These are phyloP conservation scores for Narthecium ossifragum DNA, from an alignment of 106 monocot species.

Conservation along the genomic window DNA sequence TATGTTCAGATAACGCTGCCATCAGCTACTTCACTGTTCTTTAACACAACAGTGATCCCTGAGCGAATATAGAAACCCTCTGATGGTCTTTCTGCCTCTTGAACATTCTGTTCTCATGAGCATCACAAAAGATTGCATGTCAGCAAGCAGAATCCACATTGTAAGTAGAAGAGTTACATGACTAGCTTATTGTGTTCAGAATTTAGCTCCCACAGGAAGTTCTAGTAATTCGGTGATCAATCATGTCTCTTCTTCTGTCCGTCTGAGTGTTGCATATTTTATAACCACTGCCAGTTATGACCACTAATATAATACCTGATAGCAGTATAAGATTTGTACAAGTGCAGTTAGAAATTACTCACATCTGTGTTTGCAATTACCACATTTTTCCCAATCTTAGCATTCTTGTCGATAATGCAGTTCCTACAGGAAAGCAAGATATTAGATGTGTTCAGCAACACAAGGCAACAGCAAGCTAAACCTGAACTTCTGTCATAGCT, in stretches of 20 bases:
- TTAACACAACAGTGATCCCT: conserved; percentile 53
- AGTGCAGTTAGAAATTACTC: conserved; percentile 20
- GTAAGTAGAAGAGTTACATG: too few relatives aligned
- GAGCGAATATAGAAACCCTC: conserved; percentile 75
- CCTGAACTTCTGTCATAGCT: not conserved
- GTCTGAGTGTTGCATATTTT: too few relatives aligned
- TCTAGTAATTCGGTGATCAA: too few relatives aligned
- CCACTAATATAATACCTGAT: too few relatives aligned
- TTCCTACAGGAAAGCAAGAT: conserved; percentile 29
- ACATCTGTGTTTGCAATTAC: conserved; percentile 60
- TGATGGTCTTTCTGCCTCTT: conserved; percentile 61
- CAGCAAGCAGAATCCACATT: too few relatives aligned
- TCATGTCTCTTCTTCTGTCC: too few relatives aligned
- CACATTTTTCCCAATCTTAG: conserved; percentile 64
- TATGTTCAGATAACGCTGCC: conserved; percentile 31
- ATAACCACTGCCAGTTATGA: too few relatives aligned
- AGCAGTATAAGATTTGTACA: too few relatives aligned
- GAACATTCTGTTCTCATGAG: conserved; percentile 64
- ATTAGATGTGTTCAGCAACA: too few relatives aligned
- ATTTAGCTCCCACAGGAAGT: too few relatives aligned
- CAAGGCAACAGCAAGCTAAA: not conserved
- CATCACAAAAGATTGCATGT: too few relatives aligned
- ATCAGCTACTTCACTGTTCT: conserved; percentile 43
- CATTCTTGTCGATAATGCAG: conserved; percentile 85
- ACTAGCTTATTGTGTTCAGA: too few relatives aligned